phyloP scores from a whole-genome alignment of 1,139 yeast genomes.

The Suhomyces maxii region DNA sequence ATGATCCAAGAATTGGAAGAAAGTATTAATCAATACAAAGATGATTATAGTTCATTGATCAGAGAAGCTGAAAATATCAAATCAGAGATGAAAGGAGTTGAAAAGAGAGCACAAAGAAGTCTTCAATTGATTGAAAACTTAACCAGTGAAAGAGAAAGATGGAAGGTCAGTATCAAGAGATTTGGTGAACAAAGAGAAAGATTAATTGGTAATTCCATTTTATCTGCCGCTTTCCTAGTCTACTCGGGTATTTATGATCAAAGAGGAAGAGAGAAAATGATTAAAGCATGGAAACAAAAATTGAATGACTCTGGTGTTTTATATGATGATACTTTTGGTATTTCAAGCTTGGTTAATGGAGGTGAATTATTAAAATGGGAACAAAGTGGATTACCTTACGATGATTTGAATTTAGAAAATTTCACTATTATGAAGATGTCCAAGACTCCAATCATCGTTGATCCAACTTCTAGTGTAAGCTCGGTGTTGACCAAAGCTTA shows the following conservation, averaged over 20 bases:
- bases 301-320: slow-evolving; percentile 40
- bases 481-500: slow-evolving; percentile 37
- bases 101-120: slow-evolving; percentile 63
- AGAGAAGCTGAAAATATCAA: slow-evolving; percentile 78
- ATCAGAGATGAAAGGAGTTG: slow-evolving; percentile 64
- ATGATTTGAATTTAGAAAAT: slow-evolving; percentile 64
- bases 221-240: slow-evolving; percentile 61
- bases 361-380: slow-evolving; percentile 53
- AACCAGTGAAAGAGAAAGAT: slow-evolving; percentile 69
- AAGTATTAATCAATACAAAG: slow-evolving; percentile 68
- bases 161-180: slow-evolving; percentile 59
- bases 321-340: slow-evolving; percentile 37
- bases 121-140: slow-evolving; percentile 61
- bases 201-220: slow-evolving; percentile 63
- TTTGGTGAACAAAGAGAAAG: slow-evolving; percentile 50
- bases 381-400: slow-evolving; percentile 52
- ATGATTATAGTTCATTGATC: slow-evolving; percentile 67
- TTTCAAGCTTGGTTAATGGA: slow-evolving; percentile 41
- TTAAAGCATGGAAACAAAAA: slow-evolving; percentile 41
- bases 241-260: slow-evolving; percentile 68
- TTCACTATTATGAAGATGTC: slow-evolving; percentile 51
- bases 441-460: slow-evolving; percentile 59
- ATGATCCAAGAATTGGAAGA: slow-evolving; percentile 76
- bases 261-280: slow-evolving; percentile 40
- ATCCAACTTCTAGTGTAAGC: slow-evolving; percentile 60